phyloP scores from a whole-genome alignment of 192 early-diverging fungal genomes.

The Podila epigama region DNA sequence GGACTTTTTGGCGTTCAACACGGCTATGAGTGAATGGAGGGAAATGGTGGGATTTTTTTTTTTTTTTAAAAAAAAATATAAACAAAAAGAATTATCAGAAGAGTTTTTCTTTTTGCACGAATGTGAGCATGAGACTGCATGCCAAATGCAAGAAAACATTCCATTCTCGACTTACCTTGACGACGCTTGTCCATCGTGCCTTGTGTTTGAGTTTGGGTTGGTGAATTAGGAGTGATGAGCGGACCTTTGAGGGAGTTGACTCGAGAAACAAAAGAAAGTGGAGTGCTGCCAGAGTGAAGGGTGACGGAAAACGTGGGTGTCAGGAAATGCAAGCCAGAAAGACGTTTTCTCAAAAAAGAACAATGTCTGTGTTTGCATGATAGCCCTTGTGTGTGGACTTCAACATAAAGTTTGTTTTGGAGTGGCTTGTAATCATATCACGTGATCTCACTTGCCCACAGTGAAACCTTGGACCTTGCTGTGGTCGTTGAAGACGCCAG shows the following conservation, averaged over 20 bases:
- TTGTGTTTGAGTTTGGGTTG: background rate
- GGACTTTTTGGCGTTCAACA: conserved; percentile 42
- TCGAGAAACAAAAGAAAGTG: background rate
- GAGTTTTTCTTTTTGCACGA: background rate
- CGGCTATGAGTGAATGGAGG: conserved; percentile 9
- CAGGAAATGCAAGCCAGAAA: background rate
- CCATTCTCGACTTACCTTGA: conserved; percentile 23
- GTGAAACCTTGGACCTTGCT: too few species aligned
- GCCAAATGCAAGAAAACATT: background rate
- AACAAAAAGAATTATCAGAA: background rate
- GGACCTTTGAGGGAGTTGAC: too few species aligned
- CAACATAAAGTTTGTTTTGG: too few species aligned
- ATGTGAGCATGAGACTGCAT: too few species aligned
- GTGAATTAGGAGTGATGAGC: background rate
- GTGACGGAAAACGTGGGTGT: background rate
- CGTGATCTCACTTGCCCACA: too few species aligned
- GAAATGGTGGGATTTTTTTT: too few species aligned
- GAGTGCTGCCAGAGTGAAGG: background rate
- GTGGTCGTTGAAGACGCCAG: too few species aligned
- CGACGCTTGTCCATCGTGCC: conserved; percentile 38
- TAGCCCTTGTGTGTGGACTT: too few species aligned
- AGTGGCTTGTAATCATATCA: too few species aligned
- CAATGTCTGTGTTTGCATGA: too few species aligned
- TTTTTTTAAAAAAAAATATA: too few species aligned
- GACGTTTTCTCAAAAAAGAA: background rate